phyloP scores from a whole-genome alignment of 2,329 filamentous ascomycete species.

The Penicillium sp. region DNA sequence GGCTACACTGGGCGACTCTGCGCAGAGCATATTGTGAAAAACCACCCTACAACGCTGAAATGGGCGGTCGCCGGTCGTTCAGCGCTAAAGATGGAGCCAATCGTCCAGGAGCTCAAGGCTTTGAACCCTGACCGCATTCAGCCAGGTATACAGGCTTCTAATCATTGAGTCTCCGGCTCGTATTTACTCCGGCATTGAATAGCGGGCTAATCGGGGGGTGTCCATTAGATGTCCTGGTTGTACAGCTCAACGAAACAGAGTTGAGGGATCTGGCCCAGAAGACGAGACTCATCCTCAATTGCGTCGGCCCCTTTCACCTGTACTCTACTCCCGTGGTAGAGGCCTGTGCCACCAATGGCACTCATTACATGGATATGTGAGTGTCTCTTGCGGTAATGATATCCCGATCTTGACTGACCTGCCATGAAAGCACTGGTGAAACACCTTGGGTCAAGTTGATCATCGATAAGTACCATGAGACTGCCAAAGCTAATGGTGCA shows the following conservation, averaged over 20 bases:
- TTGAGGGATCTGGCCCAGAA: slow-evolving; percentile 53
- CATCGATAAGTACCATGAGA: slow-evolving; percentile 59
- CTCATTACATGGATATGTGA: slow-evolving; percentile 64
- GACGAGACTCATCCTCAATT: slow-evolving; percentile 59
- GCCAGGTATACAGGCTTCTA: slow-evolving; percentile 55
- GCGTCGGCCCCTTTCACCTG: slow-evolving; percentile 61
- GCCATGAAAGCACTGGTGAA: slow-evolving; percentile 54
- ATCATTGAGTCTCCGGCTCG: neutral
- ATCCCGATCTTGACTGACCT: slow-evolving; percentile 5
- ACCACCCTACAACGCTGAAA: slow-evolving; percentile 71
- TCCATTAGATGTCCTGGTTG: slow-evolving; percentile 44
- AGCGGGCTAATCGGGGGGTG: slow-evolving; percentile 5
- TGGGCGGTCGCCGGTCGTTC: slow-evolving; percentile 89
- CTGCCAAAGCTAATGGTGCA: slow-evolving; percentile 58
- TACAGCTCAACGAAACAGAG: slow-evolving; percentile 50
- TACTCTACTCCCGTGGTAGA: slow-evolving; percentile 64
- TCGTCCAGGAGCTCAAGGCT: slow-evolving; percentile 65
- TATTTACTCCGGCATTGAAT: too few relatives aligned
- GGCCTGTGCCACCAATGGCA: slow-evolving; percentile 62
- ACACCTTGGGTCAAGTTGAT: slow-evolving; percentile 63
- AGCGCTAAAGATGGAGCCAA: slow-evolving; percentile 65
- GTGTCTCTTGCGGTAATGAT: slow-evolving; percentile 13
- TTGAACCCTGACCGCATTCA: slow-evolving; percentile 66
- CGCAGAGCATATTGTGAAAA: slow-evolving; percentile 69
- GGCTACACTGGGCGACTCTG: slow-evolving; percentile 81